phyloP scores from a whole-genome alignment of 441 rosid genomes.

The Corymbia citriodora region DNA sequence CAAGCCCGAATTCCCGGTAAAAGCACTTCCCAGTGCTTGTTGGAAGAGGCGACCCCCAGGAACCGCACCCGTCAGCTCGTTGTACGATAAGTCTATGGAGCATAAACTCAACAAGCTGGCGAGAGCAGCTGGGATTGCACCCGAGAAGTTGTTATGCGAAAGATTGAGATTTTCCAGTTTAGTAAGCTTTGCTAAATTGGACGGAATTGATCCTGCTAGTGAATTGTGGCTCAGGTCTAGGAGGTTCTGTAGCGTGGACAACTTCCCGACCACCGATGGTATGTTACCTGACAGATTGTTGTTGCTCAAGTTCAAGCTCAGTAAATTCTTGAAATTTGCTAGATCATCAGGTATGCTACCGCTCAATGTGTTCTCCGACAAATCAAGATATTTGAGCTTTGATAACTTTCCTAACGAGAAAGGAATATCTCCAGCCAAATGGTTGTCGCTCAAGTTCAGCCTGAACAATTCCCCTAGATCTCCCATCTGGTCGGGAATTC shows the following conservation, averaged over 20 bases:
- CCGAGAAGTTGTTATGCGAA: conserved; percentile 48
- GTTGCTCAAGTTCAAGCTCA: conserved; percentile 26
- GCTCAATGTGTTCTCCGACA: not conserved
- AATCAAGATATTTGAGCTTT: conserved; percentile 14
- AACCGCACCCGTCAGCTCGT: conserved; percentile 39
- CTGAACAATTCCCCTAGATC: not conserved
- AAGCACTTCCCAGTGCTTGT: conserved; percentile 29
- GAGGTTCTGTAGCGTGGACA: conserved; percentile 23
- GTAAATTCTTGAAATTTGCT: not conserved
- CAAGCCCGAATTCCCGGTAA: conserved; percentile 42
- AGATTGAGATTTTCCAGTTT: conserved; percentile 43
- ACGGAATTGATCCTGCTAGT: conserved; percentile 41
- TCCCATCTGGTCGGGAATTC: not conserved
- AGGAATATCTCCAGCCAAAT: conserved; percentile 27
- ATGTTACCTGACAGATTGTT: conserved; percentile 41
- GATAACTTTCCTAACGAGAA: conserved; percentile 32
- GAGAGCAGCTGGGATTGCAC: conserved; percentile 38
- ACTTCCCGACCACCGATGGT: conserved; percentile 34
- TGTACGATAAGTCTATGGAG: conserved; percentile 48
- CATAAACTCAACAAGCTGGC: conserved; percentile 36
- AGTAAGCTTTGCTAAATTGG: conserved; percentile 29
- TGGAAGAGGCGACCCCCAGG: conserved; percentile 33
- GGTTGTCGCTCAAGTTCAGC: not conserved
- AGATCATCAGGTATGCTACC: conserved; percentile 35
- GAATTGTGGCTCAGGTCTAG: conserved; percentile 58